Evolutionary conservation across 1,139 yeast species (phyloP).

Genomic region (Protomyces pachydermus): DNA sequence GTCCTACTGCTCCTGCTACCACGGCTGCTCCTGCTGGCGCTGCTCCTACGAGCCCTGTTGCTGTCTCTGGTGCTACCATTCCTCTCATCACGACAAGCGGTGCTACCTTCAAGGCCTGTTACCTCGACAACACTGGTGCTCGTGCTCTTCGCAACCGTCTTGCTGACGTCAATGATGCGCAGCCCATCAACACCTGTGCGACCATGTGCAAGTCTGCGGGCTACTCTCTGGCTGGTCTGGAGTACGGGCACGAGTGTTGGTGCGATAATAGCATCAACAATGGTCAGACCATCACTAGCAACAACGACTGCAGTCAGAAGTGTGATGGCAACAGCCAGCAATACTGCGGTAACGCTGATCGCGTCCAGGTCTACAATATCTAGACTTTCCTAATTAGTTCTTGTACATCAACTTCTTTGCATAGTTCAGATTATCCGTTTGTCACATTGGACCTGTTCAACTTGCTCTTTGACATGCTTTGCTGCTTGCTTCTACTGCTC

Average conservation of each 20-base stretch:
- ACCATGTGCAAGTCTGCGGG: conserved; percentile 14
- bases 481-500: too few relatives aligned
- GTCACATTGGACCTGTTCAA: too few relatives aligned
- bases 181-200: conserved; percentile 1
- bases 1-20: not conserved
- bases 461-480: too few relatives aligned
- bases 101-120: not conserved
- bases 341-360: conserved; percentile 23
- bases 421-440: too few relatives aligned
- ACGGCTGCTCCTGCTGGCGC: not conserved
- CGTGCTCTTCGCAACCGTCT: not conserved
- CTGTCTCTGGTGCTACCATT: not conserved
- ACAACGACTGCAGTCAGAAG: conserved; percentile 18
- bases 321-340: conserved; percentile 19
- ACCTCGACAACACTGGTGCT: not conserved
- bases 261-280: conserved; percentile 22
- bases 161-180: not conserved
- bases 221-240: conserved; percentile 24
- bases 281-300: conserved; percentile 3
- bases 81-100: not conserved
- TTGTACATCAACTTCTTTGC: too few relatives aligned
- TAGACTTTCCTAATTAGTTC: not conserved
- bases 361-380: conserved; percentile 13
- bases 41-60: not conserved
- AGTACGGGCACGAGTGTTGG: conserved; percentile 29